These are phyloP conservation scores for Penicillium verhagenii DNA, from an alignment of 495 filamentous ascomycete species.

Conservation along the genomic window DNA sequence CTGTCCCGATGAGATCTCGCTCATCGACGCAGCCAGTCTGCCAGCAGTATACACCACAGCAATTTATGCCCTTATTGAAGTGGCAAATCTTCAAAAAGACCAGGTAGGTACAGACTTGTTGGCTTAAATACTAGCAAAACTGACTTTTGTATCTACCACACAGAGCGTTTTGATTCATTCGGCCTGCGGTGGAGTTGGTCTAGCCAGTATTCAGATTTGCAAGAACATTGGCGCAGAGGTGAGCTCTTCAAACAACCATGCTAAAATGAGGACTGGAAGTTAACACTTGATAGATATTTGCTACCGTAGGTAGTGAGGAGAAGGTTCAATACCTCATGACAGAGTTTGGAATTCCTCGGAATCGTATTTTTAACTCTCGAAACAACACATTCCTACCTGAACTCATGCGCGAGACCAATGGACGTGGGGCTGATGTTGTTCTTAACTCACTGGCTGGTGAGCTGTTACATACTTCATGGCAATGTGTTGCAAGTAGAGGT, in stretches of 20 bases:
- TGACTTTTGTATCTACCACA: too few species aligned
- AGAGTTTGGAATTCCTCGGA: constrained; percentile 17
- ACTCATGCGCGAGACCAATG: constrained; percentile 18
- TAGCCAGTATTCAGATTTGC: constrained; percentile 21
- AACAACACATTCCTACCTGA: constrained; percentile 9
- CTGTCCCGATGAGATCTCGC: constrained; percentile 33
- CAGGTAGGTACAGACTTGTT: neutral
- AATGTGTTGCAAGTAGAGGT: constrained; percentile 25
- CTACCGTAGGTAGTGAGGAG: constrained; percentile 40
- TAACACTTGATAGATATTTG: constrained; percentile 23
- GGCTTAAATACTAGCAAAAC: too few species aligned
- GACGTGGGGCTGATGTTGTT: constrained; percentile 31
- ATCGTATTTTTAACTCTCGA: constrained; percentile 26
- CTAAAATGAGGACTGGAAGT: neutral
- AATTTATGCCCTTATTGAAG: constrained; percentile 36
- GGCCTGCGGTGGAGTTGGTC: constrained; percentile 23
- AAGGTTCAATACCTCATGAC: constrained; percentile 37
- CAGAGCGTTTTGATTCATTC: constrained; percentile 28
- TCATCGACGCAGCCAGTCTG: constrained; percentile 45
- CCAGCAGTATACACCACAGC: constrained; percentile 39
- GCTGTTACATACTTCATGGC: constrained; percentile 32
- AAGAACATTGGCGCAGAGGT: constrained; percentile 18
- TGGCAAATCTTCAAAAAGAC: constrained; percentile 23
- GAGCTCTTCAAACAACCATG: constrained; percentile 11
- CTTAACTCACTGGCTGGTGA: constrained; percentile 35